These are phyloP conservation scores for Sugiyamaella lignohabitans DNA, from an alignment of 805 yeast species.

Conservation along the genomic window DNA sequence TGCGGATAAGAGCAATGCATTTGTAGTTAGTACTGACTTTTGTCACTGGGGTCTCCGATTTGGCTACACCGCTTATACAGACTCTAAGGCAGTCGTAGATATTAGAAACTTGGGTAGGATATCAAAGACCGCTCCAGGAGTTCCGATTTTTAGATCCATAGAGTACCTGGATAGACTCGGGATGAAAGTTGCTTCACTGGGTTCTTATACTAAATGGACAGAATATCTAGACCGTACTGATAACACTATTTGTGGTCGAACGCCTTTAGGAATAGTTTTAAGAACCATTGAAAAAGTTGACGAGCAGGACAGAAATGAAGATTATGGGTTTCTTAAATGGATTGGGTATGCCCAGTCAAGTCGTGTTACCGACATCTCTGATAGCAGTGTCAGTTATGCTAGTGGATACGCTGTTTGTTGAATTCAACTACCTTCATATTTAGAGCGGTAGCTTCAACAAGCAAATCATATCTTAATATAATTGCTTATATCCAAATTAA, in stretches of 20 bases:
- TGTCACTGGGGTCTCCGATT: conserved; percentile 88
- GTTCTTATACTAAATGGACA: conserved; percentile 55
- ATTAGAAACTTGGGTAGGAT: conserved; percentile 22
- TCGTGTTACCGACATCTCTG: conserved; percentile 40
- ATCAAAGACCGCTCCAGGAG: conserved; percentile 20
- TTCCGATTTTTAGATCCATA: conserved; percentile 65
- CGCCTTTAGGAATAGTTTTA: conserved; percentile 65
- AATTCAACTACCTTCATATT: not conserved
- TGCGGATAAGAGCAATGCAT: conserved; percentile 50
- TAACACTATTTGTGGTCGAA: conserved; percentile 91
- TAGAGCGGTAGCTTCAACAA: too few relatives aligned
- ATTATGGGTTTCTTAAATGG: conserved; percentile 50
- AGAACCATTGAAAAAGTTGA: conserved; percentile 40
- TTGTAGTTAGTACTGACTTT: conserved; percentile 83
- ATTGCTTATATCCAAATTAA: too few relatives aligned
- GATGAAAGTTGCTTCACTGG: conserved; percentile 53
- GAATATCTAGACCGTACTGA: conserved; percentile 63
- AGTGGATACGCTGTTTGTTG: conserved; percentile 52
- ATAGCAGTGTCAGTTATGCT: conserved; percentile 89
- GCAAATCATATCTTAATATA: too few relatives aligned
- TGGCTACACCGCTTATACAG: conserved; percentile 48
- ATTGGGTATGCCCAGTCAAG: conserved; percentile 76
- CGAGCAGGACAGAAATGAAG: conserved; percentile 18
- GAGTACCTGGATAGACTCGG: conserved; percentile 66
- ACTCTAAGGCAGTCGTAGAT: conserved; percentile 4